Evolutionary conservation across 495 filamentous ascomycete species (phyloP).

Genomic region (Trichoderma virens): DNA sequence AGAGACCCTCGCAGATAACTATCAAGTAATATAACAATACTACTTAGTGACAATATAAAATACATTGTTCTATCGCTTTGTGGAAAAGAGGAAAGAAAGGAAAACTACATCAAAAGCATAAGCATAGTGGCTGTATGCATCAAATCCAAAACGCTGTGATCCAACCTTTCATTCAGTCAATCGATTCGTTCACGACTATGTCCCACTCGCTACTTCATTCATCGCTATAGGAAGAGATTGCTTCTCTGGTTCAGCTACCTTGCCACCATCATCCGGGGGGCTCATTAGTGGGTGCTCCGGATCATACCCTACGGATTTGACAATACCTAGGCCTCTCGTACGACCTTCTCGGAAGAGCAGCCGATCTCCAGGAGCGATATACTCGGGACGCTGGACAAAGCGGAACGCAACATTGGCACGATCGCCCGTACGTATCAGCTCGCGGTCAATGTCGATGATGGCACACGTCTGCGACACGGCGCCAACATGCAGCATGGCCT

Average conservation of each 20-base stretch:
- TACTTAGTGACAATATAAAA: too few relatives aligned
- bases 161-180: too few relatives aligned
- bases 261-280: background rate
- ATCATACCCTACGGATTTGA: constrained; percentile 89
- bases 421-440: constrained; percentile 90
- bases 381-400: constrained; percentile 95
- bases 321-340: constrained; percentile 92
- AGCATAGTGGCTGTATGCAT: too few relatives aligned
- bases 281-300: constrained; percentile 16
- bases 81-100: too few relatives aligned
- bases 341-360: constrained; percentile 91
- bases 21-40: too few relatives aligned
- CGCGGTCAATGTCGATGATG: constrained; percentile 96
- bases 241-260: background rate
- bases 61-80: too few relatives aligned
- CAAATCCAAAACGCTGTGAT: too few relatives aligned
- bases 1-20: too few relatives aligned
- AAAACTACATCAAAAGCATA: too few relatives aligned
- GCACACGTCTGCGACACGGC: constrained; percentile 92
- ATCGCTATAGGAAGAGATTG: background rate
- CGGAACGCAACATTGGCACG: constrained; percentile 85
- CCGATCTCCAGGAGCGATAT: constrained; percentile 77
- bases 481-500: constrained; percentile 97
- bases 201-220: background rate
- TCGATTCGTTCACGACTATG: background rate